Evolutionary conservation across 2,329 filamentous ascomycete species (phyloP).

Genomic region (Ceratocystis eucalypticola): DNA sequence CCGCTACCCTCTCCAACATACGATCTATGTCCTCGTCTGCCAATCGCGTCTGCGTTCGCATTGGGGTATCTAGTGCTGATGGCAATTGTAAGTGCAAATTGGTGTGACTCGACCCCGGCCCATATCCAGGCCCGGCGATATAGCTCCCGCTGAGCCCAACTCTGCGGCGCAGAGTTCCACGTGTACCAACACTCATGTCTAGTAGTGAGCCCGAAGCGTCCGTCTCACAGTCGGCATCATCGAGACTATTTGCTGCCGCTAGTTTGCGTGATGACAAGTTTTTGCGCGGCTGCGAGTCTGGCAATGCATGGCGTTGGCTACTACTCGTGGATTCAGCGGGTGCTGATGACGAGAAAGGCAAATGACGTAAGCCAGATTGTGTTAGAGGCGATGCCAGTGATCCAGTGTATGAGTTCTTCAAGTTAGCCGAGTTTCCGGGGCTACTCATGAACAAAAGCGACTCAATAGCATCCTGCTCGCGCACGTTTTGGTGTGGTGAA

Average conservation of each 20-base stretch:
- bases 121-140: neutral
- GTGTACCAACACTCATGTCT: neutral
- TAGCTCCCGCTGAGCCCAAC: conserved; percentile 21
- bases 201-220: conserved; percentile 24
- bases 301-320: conserved; percentile 29
- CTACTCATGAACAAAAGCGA: conserved; percentile 71
- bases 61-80: conserved; percentile 32
- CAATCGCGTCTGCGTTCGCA: conserved; percentile 31
- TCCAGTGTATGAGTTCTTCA: conserved; percentile 41
- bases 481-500: conserved; percentile 54
- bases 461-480: conserved; percentile 72
- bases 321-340: conserved; percentile 20
- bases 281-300: conserved; percentile 38
- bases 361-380: conserved; percentile 20
- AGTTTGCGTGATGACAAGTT: conserved; percentile 38
- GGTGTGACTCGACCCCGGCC: conserved; percentile 26
- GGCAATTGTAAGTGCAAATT: conserved; percentile 35
- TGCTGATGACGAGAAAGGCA: conserved; percentile 1
- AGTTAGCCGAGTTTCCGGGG: conserved; percentile 54
- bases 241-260: conserved; percentile 22
- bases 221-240: conserved; percentile 26
- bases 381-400: conserved; percentile 27
- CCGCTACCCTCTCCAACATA: conserved; percentile 42
- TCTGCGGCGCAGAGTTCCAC: conserved; percentile 13
- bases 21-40: conserved; percentile 44